These are phyloP conservation scores for Voacanga thouarsii DNA, from an alignment of 257 asterid species.

Conservation along the genomic window DNA sequence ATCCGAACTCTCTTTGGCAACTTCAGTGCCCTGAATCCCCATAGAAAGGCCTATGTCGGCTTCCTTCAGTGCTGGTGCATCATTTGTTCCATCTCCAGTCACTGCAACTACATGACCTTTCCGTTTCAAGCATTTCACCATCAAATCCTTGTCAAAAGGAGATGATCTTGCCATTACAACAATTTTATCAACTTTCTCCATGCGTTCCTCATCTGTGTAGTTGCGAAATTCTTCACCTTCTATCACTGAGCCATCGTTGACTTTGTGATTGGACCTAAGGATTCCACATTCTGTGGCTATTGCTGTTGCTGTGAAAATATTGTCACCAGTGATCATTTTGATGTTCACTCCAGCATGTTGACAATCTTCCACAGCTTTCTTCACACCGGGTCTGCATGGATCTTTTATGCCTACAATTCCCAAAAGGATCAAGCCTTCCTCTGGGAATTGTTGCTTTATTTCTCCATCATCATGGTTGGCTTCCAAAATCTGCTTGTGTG, in stretches of 20 bases:
- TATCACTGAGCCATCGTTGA: constrained; percentile 33
- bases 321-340: constrained; percentile 85
- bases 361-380: constrained; percentile 60
- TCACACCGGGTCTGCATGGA: constrained; percentile 63
- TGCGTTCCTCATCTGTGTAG: constrained; percentile 51
- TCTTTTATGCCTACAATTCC: constrained; percentile 66
- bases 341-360: constrained; percentile 56
- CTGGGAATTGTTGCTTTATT: constrained; percentile 23
- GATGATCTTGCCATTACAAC: constrained; percentile 72
- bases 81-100: constrained; percentile 70
- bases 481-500: constrained; percentile 40
- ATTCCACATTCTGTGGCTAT: constrained; percentile 80
- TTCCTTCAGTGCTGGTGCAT: constrained; percentile 66
- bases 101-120: constrained; percentile 76
- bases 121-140: constrained; percentile 62
- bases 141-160: constrained; percentile 66
- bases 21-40: constrained; percentile 76
- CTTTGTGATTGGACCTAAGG: constrained; percentile 23
- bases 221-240: constrained; percentile 64
- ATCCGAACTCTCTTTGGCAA: constrained; percentile 69
- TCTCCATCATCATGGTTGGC: constrained; percentile 3
- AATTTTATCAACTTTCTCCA: constrained; percentile 55
- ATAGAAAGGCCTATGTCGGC: constrained; percentile 70
- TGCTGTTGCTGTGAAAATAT: constrained; percentile 66
- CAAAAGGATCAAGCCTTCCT: constrained; percentile 37